Percentiles rank a stretch among this genome's conserved stretches.
Conservation (phyloP, 176 grass and related monocot species). For the Triticum dicoccoides region DNA sequence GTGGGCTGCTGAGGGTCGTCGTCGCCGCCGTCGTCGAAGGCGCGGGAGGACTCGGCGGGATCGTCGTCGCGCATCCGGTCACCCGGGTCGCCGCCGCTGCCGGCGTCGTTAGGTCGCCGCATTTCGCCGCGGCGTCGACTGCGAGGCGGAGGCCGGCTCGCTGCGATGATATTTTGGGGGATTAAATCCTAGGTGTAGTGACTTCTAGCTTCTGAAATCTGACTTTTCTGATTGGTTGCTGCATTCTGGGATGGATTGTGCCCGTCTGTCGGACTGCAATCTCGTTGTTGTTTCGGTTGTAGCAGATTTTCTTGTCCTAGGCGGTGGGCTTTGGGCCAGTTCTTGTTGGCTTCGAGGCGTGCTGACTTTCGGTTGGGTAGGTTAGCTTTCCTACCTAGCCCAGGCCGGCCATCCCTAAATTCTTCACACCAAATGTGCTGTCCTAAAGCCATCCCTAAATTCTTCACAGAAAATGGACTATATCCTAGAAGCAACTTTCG, state of each 20-base stretch:
- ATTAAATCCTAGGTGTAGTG: not conserved
- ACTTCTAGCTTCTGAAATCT: not conserved
- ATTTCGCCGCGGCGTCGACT: conserved; percentile 24
- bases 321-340: not conserved
- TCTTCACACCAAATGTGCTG: not conserved
- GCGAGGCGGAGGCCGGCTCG: not conserved
- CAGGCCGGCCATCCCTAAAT: not conserved
- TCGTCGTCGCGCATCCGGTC: conserved; percentile 28
- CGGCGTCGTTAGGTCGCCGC: conserved; percentile 22
- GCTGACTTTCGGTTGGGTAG: too few species aligned
- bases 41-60: conserved; percentile 4
- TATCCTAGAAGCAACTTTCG: too few species aligned
- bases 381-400: not conserved
- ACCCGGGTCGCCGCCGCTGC: conserved; percentile 12
- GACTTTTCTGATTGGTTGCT: conserved; percentile 3
- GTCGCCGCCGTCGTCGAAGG: conserved; percentile 28
- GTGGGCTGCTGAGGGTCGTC: conserved; percentile 3
- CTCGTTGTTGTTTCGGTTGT: not conserved
- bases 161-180: conserved; percentile 12
- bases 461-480: too few species aligned
- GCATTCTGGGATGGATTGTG: not conserved
- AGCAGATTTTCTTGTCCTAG: not conserved
- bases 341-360: not conserved
- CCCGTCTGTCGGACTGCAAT: not conserved
- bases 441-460: not conserved